Conservation (phyloP, 768 basidiomycete genomes). For the Asterophora lycoperdoides region DNA sequence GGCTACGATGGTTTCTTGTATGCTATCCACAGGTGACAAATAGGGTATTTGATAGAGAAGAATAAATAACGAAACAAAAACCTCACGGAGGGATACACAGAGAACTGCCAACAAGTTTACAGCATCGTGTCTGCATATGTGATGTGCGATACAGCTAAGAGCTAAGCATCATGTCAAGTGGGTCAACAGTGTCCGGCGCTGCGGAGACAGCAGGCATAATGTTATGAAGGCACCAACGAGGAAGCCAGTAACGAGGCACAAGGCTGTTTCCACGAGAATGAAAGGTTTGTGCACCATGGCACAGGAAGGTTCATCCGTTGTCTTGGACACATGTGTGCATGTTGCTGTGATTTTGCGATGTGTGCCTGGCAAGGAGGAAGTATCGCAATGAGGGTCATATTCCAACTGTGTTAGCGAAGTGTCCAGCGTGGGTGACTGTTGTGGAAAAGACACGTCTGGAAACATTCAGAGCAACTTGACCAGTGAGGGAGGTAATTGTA, state of each 20-base stretch:
- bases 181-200: constrained; percentile 41
- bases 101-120: background rate
- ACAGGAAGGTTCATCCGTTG: constrained; percentile 1
- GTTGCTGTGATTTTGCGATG: background rate
- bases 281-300: constrained; percentile 12
- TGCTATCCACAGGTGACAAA: constrained; percentile 33
- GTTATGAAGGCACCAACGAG: constrained; percentile 56
- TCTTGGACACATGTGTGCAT: constrained; percentile 14
- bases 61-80: no score
- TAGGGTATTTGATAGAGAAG: background rate
- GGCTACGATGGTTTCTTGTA: constrained; percentile 54
- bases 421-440: background rate
- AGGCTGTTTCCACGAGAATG: constrained; percentile 30
- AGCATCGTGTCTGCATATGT: no score
- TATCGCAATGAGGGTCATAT: background rate
- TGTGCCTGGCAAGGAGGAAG: background rate
- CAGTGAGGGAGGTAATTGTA: background rate
- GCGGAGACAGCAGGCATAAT: constrained; percentile 44
- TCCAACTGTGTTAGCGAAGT: background rate
- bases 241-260: constrained; percentile 48
- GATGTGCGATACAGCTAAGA: background rate
- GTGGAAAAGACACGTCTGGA: background rate
- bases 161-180: constrained; percentile 23
- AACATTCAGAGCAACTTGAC: background rate
- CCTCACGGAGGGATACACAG: no score